Base-by-base conservation (phyloP, 148 eudicot species). In the Pharnaceum exiguum region DNA sequence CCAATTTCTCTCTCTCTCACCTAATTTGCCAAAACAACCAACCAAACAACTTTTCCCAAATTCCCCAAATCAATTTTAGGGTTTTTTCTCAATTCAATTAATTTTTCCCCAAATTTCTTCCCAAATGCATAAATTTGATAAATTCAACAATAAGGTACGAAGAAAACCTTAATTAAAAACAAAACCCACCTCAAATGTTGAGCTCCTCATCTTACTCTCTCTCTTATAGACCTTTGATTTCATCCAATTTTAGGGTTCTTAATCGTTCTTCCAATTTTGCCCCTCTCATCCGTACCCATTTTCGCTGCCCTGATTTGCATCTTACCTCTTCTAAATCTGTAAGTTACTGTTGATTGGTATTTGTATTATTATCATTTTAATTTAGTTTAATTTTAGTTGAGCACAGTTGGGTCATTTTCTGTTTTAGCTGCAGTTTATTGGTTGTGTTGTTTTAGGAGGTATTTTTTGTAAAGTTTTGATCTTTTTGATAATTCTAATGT, bases 131-230 rank as follows among this genome's bases (percentile, higher is more conserved):
- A 60, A 16, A 36, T 52, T 62, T 51, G 63, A 46, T 49, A 27
- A 5, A 15, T 67, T 46, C 29, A 45, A 57, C 56, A 36, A 71
- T 17, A 58, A 50, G 66, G 55, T 52, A 54, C 55, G 59, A 56
- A 59, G 54, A 43, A 67, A 71, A 67, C 67, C 76, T 63, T 76
- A 62, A 67, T 58, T 67, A 40, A 21, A 4, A 10, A 6, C 26
- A 1, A 12, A 36, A 31, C 25, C 33, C 60, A 37, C 13, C 31
- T 63, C 59, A 35, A n/a, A 77, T 87, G 95, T 82, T 83, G 57
- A 79, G 81, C 67, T 83, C 84, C 46, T 76, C 65, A 38, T 74
- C 81, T 17, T 71, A 72, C 57, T 64, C 65, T 51, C 71, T 81
- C 38, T 62, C 77, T 67, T 65, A 60, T 55, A 74, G 76, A 43